A percentile compares a stretch with the other conserved stretches of the same genome.
Conservation (phyloP, 78 protist species). For the Emiliania huxleyi region DNA sequence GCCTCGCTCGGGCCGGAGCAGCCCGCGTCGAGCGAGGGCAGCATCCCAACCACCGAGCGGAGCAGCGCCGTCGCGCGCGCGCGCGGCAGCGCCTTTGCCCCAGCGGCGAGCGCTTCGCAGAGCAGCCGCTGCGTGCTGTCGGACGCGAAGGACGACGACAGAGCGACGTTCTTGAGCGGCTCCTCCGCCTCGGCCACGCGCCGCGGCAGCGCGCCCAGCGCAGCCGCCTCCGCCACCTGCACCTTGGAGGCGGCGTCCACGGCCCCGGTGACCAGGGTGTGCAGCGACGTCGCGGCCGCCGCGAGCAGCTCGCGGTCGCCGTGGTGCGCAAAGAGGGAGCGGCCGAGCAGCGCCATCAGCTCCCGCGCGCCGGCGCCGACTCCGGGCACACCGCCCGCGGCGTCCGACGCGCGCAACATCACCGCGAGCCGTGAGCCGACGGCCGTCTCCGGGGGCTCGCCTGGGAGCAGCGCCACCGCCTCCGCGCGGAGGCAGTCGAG, state of each 20-base stretch:
- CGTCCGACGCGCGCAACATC: not conserved
- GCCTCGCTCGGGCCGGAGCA: not conserved
- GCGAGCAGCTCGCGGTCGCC: not conserved
- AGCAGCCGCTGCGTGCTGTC: not conserved
- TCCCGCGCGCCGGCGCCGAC: not conserved
- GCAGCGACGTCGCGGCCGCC: not conserved
- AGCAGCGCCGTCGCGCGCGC: not conserved
- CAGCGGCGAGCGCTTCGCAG: not conserved
- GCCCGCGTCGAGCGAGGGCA: not conserved
- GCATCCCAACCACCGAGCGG: not conserved
- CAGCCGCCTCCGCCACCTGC: not conserved
- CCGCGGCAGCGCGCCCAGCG: not conserved
- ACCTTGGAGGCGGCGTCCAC: not conserved
- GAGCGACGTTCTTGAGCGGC: not conserved
- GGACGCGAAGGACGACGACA: not conserved
- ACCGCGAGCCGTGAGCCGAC: not conserved
- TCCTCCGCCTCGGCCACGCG: not conserved
- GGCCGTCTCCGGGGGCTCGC: not conserved
- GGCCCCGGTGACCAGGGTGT: not conserved
- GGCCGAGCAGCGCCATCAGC: not conserved
- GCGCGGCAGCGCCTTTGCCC: not conserved
- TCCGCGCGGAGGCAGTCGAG: not conserved
- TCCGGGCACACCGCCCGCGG: no score
- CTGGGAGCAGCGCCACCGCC: not conserved
- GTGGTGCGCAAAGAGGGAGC: not conserved